These are phyloP conservation scores for Trichomonas tenax DNA, from an alignment of 208 protist genomes.

Conservation along the genomic window DNA sequence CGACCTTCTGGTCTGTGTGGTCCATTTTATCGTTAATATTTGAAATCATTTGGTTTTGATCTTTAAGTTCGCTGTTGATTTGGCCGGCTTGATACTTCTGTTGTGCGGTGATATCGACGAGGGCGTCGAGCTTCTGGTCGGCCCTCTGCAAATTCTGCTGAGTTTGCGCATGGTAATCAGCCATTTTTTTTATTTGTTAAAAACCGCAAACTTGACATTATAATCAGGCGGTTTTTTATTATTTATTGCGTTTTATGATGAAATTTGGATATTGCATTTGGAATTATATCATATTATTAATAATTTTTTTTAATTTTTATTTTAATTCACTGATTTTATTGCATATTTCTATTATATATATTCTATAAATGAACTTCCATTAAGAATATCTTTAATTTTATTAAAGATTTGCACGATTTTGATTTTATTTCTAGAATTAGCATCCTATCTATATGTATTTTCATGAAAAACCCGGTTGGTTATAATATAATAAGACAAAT, in stretches of 20 bases:
- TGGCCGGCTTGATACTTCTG: neutral
- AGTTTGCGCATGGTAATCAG: neutral
- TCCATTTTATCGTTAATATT: neutral
- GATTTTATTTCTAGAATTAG: too few relatives aligned
- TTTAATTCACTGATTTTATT: too few relatives aligned
- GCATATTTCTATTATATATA: too few relatives aligned
- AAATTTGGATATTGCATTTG: too few relatives aligned
- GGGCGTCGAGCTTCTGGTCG: neutral
- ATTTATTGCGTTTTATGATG: too few relatives aligned
- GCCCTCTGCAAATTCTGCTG: neutral
- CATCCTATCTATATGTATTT: too few relatives aligned
- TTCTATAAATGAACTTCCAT: too few relatives aligned
- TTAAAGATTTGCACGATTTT: too few relatives aligned
- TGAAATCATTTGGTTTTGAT: conserved; percentile 5
- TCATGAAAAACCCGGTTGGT: too few relatives aligned
- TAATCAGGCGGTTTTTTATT: neutral
- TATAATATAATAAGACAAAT: neutral
- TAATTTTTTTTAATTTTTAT: too few relatives aligned
- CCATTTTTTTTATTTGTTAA: neutral
- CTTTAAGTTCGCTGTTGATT: neutral
- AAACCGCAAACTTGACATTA: neutral
- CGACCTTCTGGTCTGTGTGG: neutral
- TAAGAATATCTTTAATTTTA: too few relatives aligned
- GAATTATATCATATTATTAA: too few relatives aligned
- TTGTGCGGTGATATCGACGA: neutral